Conservation (phyloP, 305 asterid species). For the Fraxinus paxiana region DNA sequence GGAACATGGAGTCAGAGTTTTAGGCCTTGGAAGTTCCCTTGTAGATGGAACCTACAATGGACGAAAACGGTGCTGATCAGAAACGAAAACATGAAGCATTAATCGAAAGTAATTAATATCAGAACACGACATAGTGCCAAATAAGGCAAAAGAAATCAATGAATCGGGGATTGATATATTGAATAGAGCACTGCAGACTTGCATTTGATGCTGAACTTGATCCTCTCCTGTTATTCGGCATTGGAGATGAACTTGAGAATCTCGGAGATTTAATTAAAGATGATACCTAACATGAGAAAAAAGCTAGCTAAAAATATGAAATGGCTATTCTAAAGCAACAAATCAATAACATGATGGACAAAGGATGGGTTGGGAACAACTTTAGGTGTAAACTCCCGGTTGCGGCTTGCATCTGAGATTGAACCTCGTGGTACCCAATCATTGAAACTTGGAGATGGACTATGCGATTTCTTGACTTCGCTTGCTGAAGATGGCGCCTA, state of each 20-base stretch:
- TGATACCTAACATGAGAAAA: constrained; percentile 1
- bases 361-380: background rate
- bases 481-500: background rate
- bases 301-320: background rate
- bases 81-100: background rate
- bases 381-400: background rate
- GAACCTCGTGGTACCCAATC: constrained; percentile 8
- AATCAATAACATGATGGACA: background rate
- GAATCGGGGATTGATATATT: background rate
- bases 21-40: background rate
- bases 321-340: background rate
- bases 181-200: background rate
- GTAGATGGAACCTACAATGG: constrained; percentile 7
- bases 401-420: background rate
- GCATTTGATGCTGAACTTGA: background rate
- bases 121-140: background rate
- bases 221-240: background rate
- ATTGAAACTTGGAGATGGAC: constrained; percentile 15
- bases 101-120: background rate
- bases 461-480: background rate
- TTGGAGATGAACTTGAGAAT: background rate
- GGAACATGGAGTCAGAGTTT: constrained; percentile 1
- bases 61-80: background rate
- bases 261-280: background rate
- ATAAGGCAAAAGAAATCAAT: background rate